phyloP scores from a whole-genome alignment of 768 basidiomycete genomes.

The Baorangia bicolor region DNA sequence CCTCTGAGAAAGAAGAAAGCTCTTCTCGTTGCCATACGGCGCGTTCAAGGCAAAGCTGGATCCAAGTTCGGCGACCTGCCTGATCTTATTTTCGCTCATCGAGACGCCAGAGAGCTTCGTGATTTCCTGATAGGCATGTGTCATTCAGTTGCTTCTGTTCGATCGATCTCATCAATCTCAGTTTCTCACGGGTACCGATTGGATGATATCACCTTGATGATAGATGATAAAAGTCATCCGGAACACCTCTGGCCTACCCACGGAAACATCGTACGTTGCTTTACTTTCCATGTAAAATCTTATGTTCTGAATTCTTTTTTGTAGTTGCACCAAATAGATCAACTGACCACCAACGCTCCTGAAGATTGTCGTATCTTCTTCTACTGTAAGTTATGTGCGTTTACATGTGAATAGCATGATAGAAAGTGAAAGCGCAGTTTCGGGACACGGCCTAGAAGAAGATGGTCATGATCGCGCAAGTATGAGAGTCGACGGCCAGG shows the following conservation, averaged over 20 bases:
- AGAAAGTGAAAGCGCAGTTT: constrained; percentile 6
- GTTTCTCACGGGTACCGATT: constrained; percentile 38
- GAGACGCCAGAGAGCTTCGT: constrained; percentile 16
- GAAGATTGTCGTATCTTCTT: constrained; percentile 52
- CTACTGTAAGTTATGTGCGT: constrained; percentile 42
- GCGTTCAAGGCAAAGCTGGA: constrained; percentile 3
- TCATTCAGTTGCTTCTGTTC: not conserved
- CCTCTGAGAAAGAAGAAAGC: constrained; percentile 15
- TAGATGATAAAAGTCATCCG: constrained; percentile 36
- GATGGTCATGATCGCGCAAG: constrained; percentile 25
- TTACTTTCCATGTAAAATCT: not conserved
- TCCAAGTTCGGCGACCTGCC: not conserved
- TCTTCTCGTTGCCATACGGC: constrained; percentile 18
- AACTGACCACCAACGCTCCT: constrained; percentile 41
- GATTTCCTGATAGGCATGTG: constrained; percentile 18
- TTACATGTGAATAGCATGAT: not conserved
- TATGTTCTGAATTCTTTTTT: not conserved
- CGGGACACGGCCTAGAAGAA: constrained; percentile 23
- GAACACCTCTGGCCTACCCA: constrained; percentile 40
- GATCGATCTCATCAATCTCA: constrained; percentile 13
- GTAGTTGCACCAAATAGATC: constrained; percentile 41
- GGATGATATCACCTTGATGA: constrained; percentile 43
- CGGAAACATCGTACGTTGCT: constrained; percentile 42
- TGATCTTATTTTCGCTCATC: constrained; percentile 19
- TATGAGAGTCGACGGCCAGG: constrained; percentile 46